phyloP scores from a whole-genome alignment of 768 basidiomycete genomes.

The Amanita inopinata region DNA sequence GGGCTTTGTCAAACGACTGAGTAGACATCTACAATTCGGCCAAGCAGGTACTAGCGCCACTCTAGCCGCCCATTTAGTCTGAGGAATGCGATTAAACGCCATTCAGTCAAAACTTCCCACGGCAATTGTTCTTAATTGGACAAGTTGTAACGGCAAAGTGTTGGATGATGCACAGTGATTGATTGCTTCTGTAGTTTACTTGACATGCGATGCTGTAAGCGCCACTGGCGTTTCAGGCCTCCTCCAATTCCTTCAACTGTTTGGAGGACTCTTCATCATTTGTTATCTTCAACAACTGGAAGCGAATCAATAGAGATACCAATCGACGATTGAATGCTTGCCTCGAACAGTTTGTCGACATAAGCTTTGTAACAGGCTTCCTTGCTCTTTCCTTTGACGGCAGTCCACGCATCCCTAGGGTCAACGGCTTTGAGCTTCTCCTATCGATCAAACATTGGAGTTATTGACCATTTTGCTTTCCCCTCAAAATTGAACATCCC shows the following conservation, averaged over 20 bases:
- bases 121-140: conserved; percentile 1
- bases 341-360: conserved; percentile 65
- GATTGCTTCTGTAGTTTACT: conserved; percentile 3
- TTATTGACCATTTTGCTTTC: conserved; percentile 78
- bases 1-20: too few relatives aligned
- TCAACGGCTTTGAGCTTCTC: conserved; percentile 2
- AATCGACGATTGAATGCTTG: conserved; percentile 21
- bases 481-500: conserved; percentile 80
- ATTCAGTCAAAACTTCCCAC: conserved; percentile 5
- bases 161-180: background rate
- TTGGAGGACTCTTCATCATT: conserved; percentile 44
- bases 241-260: conserved; percentile 51
- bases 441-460: conserved; percentile 1
- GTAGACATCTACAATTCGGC: too few relatives aligned
- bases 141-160: background rate
- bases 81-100: conserved; percentile 5
- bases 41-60: conserved; percentile 12
- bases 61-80: conserved; percentile 9
- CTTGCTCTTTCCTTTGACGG: conserved; percentile 57
- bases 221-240: conserved; percentile 21
- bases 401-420: conserved; percentile 79
- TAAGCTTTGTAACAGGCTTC: conserved; percentile 70
- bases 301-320: conserved; percentile 5
- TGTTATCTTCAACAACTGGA: conserved; percentile 47
- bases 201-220: background rate